Conservation (phyloP, 495 filamentous ascomycete species). For the Bacidia gigantensis region DNA sequence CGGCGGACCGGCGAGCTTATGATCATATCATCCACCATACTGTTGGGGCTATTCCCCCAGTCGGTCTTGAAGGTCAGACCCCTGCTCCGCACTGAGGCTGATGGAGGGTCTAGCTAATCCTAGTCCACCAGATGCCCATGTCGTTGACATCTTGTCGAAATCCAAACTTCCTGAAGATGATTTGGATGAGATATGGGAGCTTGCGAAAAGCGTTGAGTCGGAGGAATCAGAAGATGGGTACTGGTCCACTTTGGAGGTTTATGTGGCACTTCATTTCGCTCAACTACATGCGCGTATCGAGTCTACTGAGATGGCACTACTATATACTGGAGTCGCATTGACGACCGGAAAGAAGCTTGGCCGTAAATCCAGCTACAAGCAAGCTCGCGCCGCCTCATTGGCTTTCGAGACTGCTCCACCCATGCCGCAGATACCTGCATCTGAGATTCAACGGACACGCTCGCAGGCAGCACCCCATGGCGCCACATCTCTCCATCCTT, state of each 20-base stretch:
- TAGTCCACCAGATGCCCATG: neutral
- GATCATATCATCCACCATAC: slow-evolving; percentile 10
- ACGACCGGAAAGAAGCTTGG: neutral
- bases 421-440: neutral
- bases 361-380: slow-evolving; percentile 7
- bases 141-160: slow-evolving; percentile 2
- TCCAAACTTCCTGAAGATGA: slow-evolving; percentile 6
- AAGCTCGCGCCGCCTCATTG: neutral
- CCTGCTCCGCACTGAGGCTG: neutral
- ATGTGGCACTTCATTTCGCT: slow-evolving; percentile 8
- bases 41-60: slow-evolving; percentile 4
- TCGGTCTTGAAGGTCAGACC: slow-evolving; percentile 5
- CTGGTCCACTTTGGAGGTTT: slow-evolving; percentile 11
- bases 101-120: neutral
- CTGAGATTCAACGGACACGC: neutral
- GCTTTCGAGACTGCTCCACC: neutral
- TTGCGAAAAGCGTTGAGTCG: slow-evolving; percentile 1
- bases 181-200: slow-evolving; percentile 8
- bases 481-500: neutral
- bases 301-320: slow-evolving; percentile 7
- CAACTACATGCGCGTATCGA: slow-evolving; percentile 3
- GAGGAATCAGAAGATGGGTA: neutral
- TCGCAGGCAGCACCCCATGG: neutral
- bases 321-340: slow-evolving; percentile 3
- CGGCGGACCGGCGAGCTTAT: slow-evolving; percentile 5